These are phyloP conservation scores for Diaporthe citriasiana DNA, from an alignment of 2,329 filamentous ascomycete genomes.

Conservation along the genomic window DNA sequence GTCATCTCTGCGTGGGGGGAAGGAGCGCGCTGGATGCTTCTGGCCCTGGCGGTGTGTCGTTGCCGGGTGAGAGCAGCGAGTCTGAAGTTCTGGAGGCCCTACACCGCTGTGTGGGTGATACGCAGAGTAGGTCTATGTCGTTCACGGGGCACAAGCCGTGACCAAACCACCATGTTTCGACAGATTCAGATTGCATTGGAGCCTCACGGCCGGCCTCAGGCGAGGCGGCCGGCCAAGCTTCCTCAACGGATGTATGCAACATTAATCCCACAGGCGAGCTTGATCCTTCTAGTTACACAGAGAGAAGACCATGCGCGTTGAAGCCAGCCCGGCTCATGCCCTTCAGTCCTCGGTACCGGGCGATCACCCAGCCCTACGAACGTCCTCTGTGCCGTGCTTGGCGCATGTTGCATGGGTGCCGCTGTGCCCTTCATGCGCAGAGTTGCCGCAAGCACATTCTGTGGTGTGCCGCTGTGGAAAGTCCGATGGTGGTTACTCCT, in stretches of 20 bases:
- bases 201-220: neutral
- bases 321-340: neutral
- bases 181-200: neutral
- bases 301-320: neutral
- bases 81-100: neutral
- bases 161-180: neutral
- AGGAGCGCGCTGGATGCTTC: neutral
- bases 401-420: constrained; percentile 19
- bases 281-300: neutral
- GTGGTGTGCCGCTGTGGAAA: neutral
- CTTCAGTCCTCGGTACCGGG: constrained; percentile 2
- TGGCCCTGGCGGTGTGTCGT: neutral
- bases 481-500: neutral
- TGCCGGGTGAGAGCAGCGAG: neutral
- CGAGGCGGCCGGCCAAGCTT: neutral
- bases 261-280: neutral
- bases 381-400: constrained; percentile 14
- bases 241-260: neutral
- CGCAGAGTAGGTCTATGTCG: neutral
- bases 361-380: constrained; percentile 31
- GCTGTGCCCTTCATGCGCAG: neutral
- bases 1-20: neutral
- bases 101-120: neutral
- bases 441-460: constrained; percentile 5
- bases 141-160: neutral